Conservation (phyloP, 805 yeast species). For the Candida railenensis region DNA sequence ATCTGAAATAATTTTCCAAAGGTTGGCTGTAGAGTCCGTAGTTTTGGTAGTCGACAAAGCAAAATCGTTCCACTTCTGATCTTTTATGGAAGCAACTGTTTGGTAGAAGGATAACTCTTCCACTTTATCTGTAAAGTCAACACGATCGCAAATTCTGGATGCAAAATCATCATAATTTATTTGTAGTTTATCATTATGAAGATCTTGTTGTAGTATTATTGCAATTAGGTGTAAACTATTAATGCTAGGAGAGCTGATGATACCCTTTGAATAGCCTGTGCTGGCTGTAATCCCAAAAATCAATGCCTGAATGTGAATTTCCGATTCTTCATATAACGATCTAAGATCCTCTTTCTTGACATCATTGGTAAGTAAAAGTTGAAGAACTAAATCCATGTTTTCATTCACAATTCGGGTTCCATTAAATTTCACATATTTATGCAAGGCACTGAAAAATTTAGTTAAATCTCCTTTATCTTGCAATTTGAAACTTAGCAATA, state of each 20-base stretch:
- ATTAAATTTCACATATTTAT: conserved; percentile 40
- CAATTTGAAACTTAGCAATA: conserved; percentile 40
- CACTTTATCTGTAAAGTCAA: not conserved
- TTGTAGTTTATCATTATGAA: not conserved
- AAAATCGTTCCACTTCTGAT: not conserved
- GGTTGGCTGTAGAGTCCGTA: not conserved
- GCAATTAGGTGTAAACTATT: not conserved
- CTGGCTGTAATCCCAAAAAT: not conserved
- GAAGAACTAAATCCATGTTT: conserved; percentile 12
- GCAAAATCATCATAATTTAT: conserved; percentile 4
- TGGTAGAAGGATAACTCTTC: not conserved
- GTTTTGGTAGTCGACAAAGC: not conserved
- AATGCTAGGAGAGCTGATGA: not conserved
- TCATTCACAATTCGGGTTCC: conserved; percentile 23
- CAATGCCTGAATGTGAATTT: not conserved
- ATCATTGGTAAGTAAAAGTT: conserved; percentile 12
- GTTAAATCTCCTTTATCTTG: conserved; percentile 5
- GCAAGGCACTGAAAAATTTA: conserved; percentile 25
- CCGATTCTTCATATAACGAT: not conserved
- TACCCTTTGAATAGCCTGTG: not conserved
- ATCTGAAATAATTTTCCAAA: conserved; percentile 15
- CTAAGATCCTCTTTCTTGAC: not conserved
- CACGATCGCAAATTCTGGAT: not conserved
- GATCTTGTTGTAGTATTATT: not conserved
- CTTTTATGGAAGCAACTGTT: not conserved